Conservation (phyloP, 176 grass and related monocot genomes). For the Elaeis guineensis region DNA sequence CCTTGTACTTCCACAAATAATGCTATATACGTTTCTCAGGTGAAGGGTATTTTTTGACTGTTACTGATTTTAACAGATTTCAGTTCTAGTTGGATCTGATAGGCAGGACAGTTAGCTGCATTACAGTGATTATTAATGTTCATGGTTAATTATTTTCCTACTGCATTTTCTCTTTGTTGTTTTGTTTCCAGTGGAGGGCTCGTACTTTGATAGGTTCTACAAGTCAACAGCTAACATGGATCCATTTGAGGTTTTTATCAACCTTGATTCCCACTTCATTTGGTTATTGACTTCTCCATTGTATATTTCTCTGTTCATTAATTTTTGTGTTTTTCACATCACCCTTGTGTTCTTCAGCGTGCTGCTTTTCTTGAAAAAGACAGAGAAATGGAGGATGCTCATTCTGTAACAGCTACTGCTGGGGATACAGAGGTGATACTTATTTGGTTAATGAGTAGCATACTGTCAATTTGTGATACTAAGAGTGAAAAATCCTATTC, state of each 20-base stretch:
- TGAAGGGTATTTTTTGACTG: too few relatives aligned
- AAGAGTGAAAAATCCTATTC: too few relatives aligned
- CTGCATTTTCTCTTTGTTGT: background rate
- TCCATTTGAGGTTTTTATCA: slow-evolving; percentile 53
- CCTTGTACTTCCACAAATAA: background rate
- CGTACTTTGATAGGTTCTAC: slow-evolving; percentile 87
- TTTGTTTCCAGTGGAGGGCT: slow-evolving; percentile 56
- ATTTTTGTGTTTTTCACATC: background rate
- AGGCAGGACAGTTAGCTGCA: too few relatives aligned
- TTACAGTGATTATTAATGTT: background rate
- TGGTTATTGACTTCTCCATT: background rate
- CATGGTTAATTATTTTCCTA: background rate
- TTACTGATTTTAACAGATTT: too few relatives aligned
- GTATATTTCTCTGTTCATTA: slow-evolving; percentile 9
- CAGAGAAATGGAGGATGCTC: slow-evolving; percentile 85
- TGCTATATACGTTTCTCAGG: too few relatives aligned
- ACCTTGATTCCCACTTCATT: background rate
- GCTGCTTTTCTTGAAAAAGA: slow-evolving; percentile 77
- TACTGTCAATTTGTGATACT: too few relatives aligned
- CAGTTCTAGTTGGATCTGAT: too few relatives aligned
- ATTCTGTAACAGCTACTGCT: slow-evolving; percentile 61
- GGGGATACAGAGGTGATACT: slow-evolving; percentile 71
- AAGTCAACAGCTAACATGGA: slow-evolving; percentile 58
- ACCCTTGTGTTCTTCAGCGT: slow-evolving; percentile 43
- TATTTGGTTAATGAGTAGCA: background rate